These are phyloP conservation scores for Arthrinium phaeospermum DNA, from an alignment of 2,329 filamentous ascomycete species.

Conservation along the genomic window DNA sequence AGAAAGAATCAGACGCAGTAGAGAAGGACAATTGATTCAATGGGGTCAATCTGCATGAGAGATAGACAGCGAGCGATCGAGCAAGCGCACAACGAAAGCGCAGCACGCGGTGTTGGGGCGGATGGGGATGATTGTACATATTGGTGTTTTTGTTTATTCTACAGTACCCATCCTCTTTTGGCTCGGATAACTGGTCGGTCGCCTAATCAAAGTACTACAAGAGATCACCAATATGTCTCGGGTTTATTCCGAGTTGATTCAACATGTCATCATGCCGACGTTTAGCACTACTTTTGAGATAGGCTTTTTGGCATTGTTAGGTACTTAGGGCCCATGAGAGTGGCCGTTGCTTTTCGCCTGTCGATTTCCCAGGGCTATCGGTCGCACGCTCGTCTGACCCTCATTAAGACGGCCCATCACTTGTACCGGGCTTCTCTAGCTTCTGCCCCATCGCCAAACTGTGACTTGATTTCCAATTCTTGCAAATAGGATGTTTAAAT, in stretches of 20 bases:
- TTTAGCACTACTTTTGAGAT: not conserved
- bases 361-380: too few species aligned
- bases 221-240: too few species aligned
- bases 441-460: too few species aligned
- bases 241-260: too few species aligned
- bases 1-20: not conserved
- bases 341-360: too few species aligned
- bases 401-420: too few species aligned
- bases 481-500: too few species aligned
- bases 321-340: not conserved
- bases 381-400: too few species aligned
- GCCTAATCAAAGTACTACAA: constrained; percentile 6
- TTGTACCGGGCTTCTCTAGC: too few species aligned
- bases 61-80: not conserved
- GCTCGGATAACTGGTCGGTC: not conserved
- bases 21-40: not conserved
- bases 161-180: not conserved
- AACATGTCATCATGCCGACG: not conserved
- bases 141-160: not conserved
- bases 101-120: not conserved
- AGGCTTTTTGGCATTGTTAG: not conserved
- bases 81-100: not conserved
- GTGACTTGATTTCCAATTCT: too few species aligned
- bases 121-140: not conserved
- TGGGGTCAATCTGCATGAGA: not conserved